Base-by-base conservation (phyloP, 1,139 yeast genomes). In the Candida labiduridarum region DNA sequence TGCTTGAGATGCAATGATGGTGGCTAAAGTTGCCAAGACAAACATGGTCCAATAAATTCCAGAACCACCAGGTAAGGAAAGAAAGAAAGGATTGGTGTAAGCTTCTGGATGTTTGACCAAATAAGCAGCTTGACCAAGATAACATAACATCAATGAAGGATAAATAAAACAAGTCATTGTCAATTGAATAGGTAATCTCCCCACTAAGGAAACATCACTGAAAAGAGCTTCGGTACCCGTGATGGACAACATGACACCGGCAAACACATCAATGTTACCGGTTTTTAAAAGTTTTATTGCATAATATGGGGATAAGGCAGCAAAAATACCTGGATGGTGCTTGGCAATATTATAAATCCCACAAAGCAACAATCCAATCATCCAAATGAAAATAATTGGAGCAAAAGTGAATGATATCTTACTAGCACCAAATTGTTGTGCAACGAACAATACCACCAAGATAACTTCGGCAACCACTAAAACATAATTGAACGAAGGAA, bases 201-300 rank as follows among this genome's bases (percentile, higher is more conserved):
- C 82, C 58, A 81, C 80, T 54, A 80, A 84, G 1, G 85, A 83
- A 49, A 82, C 69, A 62, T 83, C 86, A 4, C 85, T 84, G 66
- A 83, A 83, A 82, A 83, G 77, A 4, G 86, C 85, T 57, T 83
- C 87, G 2, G 80, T 71, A 40, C 87, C 87, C 0, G 87, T 82
- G 25, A 83, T 68, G 1, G 84, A 69, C 50, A 83, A 72, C 78
- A 82, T 76, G 2, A 80, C 79, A 4, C 81, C 78, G 9, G 80
- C 72, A 41, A 83, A 65, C 1, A 73, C 71, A 56, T 78, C 80
- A 35, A 80, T 65, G 3, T 75, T 75, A 2, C 75, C 73, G 9
- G 58, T 55, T 45, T 63, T 65, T 53, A 82, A 65, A 34, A 76
- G 71, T 16, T 67, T 56, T 46, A 80, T 69, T 1, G 85, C 87